Conservation (phyloP, 1,284 basidiomycete species). For the Malassezia sp. region DNA sequence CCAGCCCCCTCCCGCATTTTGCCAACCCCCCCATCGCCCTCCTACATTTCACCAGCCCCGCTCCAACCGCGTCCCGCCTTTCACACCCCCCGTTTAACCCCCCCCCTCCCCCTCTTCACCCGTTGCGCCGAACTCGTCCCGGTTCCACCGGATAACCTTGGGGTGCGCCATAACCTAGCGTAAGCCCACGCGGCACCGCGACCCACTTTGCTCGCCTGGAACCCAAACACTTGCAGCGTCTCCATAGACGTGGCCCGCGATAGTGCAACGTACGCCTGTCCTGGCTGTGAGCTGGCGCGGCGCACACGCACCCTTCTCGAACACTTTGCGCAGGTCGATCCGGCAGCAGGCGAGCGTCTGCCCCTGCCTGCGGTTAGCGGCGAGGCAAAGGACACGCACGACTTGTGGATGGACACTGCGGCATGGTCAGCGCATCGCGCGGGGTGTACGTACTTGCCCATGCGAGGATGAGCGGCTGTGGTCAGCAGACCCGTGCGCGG, state of each 20-base stretch:
- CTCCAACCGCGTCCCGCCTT: too few species aligned
- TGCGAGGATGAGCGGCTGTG: constrained; percentile 44
- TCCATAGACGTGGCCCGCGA: constrained; percentile 85
- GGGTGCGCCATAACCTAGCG: constrained; percentile 41
- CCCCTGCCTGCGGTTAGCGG: constrained; percentile 22
- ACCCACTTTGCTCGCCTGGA: constrained; percentile 49
- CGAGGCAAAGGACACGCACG: constrained; percentile 8
- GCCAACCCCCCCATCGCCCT: too few species aligned
- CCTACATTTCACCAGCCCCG: too few species aligned
- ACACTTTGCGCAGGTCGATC: constrained; percentile 38
- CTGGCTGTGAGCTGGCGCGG: not conserved
- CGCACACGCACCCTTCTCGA: constrained; percentile 38
- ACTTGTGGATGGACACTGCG: constrained; percentile 46
- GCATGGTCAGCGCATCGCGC: too few species aligned
- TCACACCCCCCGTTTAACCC: too few species aligned
- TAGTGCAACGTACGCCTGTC: constrained; percentile 84
- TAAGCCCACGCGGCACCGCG: too few species aligned
- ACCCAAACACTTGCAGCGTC: constrained; percentile 78
- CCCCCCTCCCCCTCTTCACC: not conserved
- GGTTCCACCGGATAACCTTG: constrained; percentile 35
- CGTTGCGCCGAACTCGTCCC: constrained; percentile 3
- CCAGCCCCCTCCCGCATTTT: too few species aligned
- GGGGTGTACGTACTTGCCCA: constrained; percentile 29
- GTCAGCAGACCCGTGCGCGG: too few species aligned
- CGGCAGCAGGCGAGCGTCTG: constrained; percentile 41